Evolutionary conservation across 2,329 filamentous ascomycete species (phyloP), one percentile per base, ranked within the genome.

Genomic region (Thielaviopsis populi): DNA sequence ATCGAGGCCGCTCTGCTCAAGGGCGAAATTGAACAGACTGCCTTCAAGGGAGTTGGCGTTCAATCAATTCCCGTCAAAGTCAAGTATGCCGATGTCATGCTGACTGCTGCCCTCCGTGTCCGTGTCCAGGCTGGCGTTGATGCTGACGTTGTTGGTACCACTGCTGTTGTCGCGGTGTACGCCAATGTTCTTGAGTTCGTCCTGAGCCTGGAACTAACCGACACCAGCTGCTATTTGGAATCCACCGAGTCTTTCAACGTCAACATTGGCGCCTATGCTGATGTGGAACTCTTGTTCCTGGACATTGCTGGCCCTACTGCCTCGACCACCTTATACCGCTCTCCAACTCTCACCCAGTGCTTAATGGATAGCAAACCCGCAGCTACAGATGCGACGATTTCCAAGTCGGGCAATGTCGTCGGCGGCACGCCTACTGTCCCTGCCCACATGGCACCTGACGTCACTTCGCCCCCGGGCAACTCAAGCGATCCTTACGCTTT

Each of bases 141-240:
- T 33, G 71, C 75, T 17, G 71, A 73, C 1, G 67, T 75, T 2
- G 67, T 74, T 66, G 73, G 74, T 48, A 73, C 77, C 24, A 76
- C 75, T 67, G 74, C 77, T 41, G 75, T 76, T 68, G 66, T 78
- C 15, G 74, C 73, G 53, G 71, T 82, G 53, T 82, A 75, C 69
- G 76, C 77, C 65, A 78, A 83, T 71, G 70, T 84, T 6, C 75
- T 80, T n/a, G 77, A 83, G 68, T 80, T 83, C 70, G 74, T 76
- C 64, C 73, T 74, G 66, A 70, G 73, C 63, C 72, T 78, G 63
- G 73, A 74, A 60, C 19, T 56, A 3, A 69, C 68, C 42, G 73
- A 72, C 4, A 69, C 71, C 10, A 61, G 68, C 58, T 78, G 77
- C 69, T 72, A 70, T 27, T 68, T 78, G 19, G 68, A 69, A 15